phyloP scores from a whole-genome alignment of 2,329 filamentous ascomycete genomes.

The Fonsecaea erecta region DNA sequence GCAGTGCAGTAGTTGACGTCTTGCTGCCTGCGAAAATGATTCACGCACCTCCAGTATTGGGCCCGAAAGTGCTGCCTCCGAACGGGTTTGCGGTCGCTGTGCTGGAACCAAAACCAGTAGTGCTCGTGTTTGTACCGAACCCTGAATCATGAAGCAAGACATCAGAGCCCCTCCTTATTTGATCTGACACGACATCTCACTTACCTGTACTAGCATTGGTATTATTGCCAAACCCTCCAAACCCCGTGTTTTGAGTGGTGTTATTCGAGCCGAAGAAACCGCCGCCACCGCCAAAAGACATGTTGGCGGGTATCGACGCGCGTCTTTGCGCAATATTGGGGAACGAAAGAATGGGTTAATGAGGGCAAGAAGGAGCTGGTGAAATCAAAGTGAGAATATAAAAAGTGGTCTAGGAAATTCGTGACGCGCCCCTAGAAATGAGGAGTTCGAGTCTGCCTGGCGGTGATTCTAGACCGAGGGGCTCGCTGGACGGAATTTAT shows the following conservation, averaged over 20 bases:
- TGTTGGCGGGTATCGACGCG: slow-evolving; percentile 34
- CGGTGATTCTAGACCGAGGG: slow-evolving; percentile 17
- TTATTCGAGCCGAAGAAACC: slow-evolving; percentile 34
- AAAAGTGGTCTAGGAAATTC: slow-evolving; percentile 18
- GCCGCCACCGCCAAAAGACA: slow-evolving; percentile 37
- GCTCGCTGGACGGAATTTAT: slow-evolving; percentile 12
- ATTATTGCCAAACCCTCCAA: slow-evolving; percentile 37
- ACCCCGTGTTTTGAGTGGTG: slow-evolving; percentile 29
- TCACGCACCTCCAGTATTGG: slow-evolving; percentile 29
- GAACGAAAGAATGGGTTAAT: not conserved
- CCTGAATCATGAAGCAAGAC: slow-evolving; percentile 20
- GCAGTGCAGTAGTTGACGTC: slow-evolving; percentile 11
- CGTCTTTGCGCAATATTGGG: slow-evolving; percentile 35
- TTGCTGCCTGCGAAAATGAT: slow-evolving; percentile 1
- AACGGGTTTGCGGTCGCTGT: slow-evolving; percentile 36
- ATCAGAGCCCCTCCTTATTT: slow-evolving; percentile 15
- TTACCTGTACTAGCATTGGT: slow-evolving; percentile 34
- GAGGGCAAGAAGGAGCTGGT: slow-evolving; percentile 13
- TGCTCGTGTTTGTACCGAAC: slow-evolving; percentile 35
- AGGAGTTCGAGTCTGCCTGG: slow-evolving; percentile 6
- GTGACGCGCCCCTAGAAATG: slow-evolving; percentile 28
- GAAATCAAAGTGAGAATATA: slow-evolving; percentile 19
- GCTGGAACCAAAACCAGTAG: slow-evolving; percentile 35
- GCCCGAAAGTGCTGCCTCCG: slow-evolving; percentile 34
- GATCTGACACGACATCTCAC: slow-evolving; percentile 15